These are phyloP conservation scores for Pseudopyricularia cyperi DNA, from an alignment of 2,329 filamentous ascomycete species.

Conservation along the genomic window DNA sequence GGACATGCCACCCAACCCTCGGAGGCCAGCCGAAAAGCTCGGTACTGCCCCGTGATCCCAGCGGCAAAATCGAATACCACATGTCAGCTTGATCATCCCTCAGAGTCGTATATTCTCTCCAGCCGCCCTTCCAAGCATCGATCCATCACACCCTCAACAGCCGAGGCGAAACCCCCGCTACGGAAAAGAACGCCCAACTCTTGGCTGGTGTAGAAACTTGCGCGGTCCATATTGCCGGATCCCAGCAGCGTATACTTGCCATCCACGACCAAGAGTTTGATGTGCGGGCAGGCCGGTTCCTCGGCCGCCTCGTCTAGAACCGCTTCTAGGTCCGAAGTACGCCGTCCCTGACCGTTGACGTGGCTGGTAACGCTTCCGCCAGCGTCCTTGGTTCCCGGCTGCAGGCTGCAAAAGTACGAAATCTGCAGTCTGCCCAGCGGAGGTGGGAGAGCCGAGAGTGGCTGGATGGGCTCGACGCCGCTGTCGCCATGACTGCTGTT, in stretches of 20 bases:
- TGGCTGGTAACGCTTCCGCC: slow-evolving; percentile 3
- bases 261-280: slow-evolving; percentile 69
- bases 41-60: background rate
- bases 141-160: slow-evolving; percentile 16
- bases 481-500: background rate
- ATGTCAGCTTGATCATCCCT: background rate
- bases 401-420: slow-evolving; percentile 35
- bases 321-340: slow-evolving; percentile 1
- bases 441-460: background rate
- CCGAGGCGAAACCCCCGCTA: slow-evolving; percentile 16
- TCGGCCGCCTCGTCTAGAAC: slow-evolving; percentile 18
- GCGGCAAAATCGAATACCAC: background rate
- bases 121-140: slow-evolving; percentile 20
- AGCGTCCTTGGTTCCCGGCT: slow-evolving; percentile 5
- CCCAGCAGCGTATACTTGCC: slow-evolving; percentile 54
- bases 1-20: background rate
- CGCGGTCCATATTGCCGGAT: slow-evolving; percentile 73
- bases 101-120: slow-evolving; percentile 16
- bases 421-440: slow-evolving; percentile 37
- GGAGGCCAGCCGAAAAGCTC: background rate
- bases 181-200: slow-evolving; percentile 58
- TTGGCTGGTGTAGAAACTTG: slow-evolving; percentile 79
- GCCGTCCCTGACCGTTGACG: background rate
- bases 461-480: background rate
- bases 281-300: slow-evolving; percentile 60